phyloP scores from a whole-genome alignment of 2,329 filamentous ascomycete species.

The Zelopaecilomyces penicillatus region DNA sequence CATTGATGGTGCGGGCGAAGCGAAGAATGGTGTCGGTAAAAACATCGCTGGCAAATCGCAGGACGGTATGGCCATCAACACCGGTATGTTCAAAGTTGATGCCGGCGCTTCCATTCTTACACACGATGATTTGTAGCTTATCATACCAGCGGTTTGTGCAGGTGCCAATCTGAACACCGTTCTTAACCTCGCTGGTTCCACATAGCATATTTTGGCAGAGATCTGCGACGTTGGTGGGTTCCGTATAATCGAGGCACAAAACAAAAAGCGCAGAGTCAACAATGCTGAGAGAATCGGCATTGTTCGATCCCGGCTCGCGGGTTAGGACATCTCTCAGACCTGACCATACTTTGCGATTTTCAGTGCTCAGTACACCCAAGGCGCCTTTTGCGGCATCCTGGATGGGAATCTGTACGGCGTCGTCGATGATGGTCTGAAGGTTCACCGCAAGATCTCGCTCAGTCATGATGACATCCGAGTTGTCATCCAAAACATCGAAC shows the following conservation, averaged over 20 bases:
- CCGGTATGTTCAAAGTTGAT: constrained; percentile 99
- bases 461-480: constrained; percentile 92
- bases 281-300: constrained; percentile 90
- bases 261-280: constrained; percentile 92
- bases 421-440: constrained; percentile 82
- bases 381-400: constrained; percentile 94
- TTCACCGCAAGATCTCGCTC: constrained; percentile 91
- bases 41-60: constrained; percentile 90
- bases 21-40: constrained; percentile 97
- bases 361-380: constrained; percentile 85
- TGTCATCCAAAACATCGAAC: constrained; percentile 95
- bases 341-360: constrained; percentile 95
- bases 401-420: constrained; percentile 81
- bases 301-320: constrained; percentile 80
- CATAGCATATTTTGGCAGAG: constrained; percentile 99
- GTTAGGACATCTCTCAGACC: constrained; percentile 81
- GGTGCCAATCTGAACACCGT: constrained; percentile 90
- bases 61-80: constrained; percentile 92
- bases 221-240: constrained; percentile 69
- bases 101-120: constrained; percentile 94
- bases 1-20: constrained; percentile 92
- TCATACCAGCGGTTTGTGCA: constrained; percentile 99
- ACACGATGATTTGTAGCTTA: constrained; percentile 97
- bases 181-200: constrained; percentile 83
- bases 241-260: constrained; percentile 85